These are phyloP conservation scores for Alternaria longipes DNA, from an alignment of 2,329 filamentous ascomycete genomes.

Conservation along the genomic window DNA sequence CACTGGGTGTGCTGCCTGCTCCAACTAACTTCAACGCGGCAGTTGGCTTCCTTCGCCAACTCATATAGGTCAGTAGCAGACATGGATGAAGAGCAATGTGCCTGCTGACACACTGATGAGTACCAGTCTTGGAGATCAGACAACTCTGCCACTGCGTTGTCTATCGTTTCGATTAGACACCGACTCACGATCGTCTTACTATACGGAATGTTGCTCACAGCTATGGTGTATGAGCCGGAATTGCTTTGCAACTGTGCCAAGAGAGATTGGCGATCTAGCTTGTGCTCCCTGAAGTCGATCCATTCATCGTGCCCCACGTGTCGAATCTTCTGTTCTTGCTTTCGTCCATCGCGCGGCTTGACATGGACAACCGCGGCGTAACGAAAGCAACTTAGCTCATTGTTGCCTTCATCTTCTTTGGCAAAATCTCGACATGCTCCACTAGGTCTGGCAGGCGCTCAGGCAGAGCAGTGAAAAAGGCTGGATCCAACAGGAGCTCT, in stretches of 20 bases:
- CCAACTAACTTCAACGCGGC: conserved; percentile 9
- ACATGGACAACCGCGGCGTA: conserved; percentile 16
- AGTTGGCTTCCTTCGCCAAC: conserved; percentile 1
- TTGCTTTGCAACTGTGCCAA: neutral
- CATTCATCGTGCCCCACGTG: too few relatives aligned
- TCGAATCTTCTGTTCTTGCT: neutral
- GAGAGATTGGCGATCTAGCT: neutral
- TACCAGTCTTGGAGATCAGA: neutral
- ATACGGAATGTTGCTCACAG: conserved; percentile 7
- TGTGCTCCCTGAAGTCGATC: neutral
- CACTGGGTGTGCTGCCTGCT: conserved; percentile 8
- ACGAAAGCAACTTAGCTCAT: conserved; percentile 20
- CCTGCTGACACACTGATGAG: neutral
- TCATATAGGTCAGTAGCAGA: conserved; percentile 3
- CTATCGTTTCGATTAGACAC: neutral
- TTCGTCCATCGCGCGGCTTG: neutral
- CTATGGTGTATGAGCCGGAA: neutral
- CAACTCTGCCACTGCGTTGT: neutral
- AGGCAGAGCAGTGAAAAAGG: conserved; percentile 12
- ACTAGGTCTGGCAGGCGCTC: conserved; percentile 1
- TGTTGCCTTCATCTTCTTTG: conserved; percentile 19
- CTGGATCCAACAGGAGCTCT: conserved; percentile 18
- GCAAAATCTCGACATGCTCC: conserved; percentile 18
- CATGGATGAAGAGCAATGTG: neutral
- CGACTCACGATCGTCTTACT: conserved; percentile 1